Percentiles rank a stretch among this genome's conserved stretches.
Evolutionary conservation across 768 basidiomycete species (phyloP).

Genomic region (Russula vinacea): DNA sequence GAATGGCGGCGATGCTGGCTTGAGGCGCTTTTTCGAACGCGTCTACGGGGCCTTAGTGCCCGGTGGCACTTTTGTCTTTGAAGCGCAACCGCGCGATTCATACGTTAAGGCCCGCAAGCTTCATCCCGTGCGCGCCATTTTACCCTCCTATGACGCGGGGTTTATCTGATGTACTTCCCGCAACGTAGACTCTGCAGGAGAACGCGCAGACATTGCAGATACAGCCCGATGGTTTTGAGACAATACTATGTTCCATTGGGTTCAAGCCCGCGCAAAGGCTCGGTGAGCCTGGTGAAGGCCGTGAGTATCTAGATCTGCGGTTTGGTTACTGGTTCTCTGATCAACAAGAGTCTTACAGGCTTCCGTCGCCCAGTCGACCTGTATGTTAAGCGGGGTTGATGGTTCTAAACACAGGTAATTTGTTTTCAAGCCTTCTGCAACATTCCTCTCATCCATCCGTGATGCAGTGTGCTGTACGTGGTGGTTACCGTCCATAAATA

Average conservation of each 20-base stretch:
- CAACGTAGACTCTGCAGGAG: conserved; percentile 51
- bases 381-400: conserved; percentile 21
- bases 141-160: background rate
- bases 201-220: conserved; percentile 54
- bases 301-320: conserved; percentile 38
- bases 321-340: background rate
- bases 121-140: conserved; percentile 45
- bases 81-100: conserved; percentile 82
- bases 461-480: background rate
- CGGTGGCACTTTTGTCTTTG: conserved; percentile 70
- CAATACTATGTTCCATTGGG: conserved; percentile 55
- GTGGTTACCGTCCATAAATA: background rate
- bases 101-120: conserved; percentile 76
- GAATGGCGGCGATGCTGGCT: conserved; percentile 69
- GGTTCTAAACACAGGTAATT: background rate
- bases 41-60: conserved; percentile 54
- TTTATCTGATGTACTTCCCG: background rate
- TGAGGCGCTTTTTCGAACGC: conserved; percentile 64
- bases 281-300: conserved; percentile 62
- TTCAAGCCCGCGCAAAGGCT: conserved; percentile 51
- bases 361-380: conserved; percentile 30
- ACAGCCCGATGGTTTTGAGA: conserved; percentile 62
- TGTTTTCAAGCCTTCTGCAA: background rate
- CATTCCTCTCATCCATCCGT: background rate
- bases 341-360: conserved; percentile 19